Base-by-base conservation (phyloP, 2,329 filamentous ascomycete species). In the Diaporthe sp. region DNA sequence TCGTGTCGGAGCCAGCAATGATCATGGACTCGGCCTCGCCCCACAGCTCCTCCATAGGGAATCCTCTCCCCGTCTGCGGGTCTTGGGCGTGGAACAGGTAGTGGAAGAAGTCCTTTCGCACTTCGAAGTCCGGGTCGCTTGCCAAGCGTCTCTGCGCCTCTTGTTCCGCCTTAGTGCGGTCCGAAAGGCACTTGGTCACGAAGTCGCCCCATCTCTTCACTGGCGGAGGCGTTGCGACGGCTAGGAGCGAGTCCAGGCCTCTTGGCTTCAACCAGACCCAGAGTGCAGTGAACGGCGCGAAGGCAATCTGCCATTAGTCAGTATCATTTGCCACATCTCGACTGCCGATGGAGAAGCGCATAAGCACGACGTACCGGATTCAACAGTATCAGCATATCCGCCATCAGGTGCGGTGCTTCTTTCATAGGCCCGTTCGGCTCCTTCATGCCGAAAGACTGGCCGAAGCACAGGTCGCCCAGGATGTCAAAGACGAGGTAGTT, bases 81-180 rank as follows among this genome's bases (percentile, higher is more conserved):
- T 81, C 80, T n/a, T 71, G 70, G 3, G 78, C 79, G 51, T 76
- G 62, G 58, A 80, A 75, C 25, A 81, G 77, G 42, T 80, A 78
- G 55, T 79, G 75, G 42, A 80, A 80, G 57, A 81, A 80, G 73
- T 80, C 80, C n/a, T 79, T 81, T 49, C 78, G 77, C 3, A 49
- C 60, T 12, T 78, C 74, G 8, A 46, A 70, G 25, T 76, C 73
- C 12, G 65, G 62, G 2, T 74, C 73, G 19, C 37, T 53, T 9
- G 55, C 65, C 73, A 71, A 31, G 17, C 22, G 58, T 17, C 31
- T 55, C 65, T 74, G 65, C 12, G 73, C 49, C 5, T 76, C 67
- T 15, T 78, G 61, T 39, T 80, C 76, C 8, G 67, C 57, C n/a
- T 73, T 67, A 0, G 73, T 74, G 49, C 79, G 76, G 8, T 80